Base-by-base conservation (phyloP, 768 basidiomycete genomes). In the Gyrodon lividus region DNA sequence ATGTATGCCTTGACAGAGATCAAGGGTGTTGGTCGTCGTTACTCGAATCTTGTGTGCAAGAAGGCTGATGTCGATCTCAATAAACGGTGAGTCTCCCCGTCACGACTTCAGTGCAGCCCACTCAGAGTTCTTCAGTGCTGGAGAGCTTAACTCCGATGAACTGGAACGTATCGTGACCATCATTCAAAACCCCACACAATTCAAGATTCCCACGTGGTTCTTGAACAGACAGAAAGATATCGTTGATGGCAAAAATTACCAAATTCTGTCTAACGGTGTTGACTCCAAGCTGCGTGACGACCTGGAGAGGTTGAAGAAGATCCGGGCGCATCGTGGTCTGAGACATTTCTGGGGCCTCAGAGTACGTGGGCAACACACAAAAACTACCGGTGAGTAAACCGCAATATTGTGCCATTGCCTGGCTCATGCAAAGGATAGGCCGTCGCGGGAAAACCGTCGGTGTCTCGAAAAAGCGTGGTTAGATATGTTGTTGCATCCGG, bases 1-100 rank as follows among this genome's bases (percentile, higher is more conserved):
- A 98, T 93, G 90, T 98, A 93, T 73, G 96, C 97, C 65, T 72
- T 98, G 79, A 98, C 97, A 43, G 97, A 99, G 80, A 99, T 99
- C 82, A 98, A 98, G 82, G 97, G 97, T 84, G 97, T 99, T 55
- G 97, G 97, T 66, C 88, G 97, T 59, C 89, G 97, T 48, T 99
- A 98, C 77, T 87, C 97, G 69, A 98, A 98, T 77, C 76, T 98
- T 66, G 96, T 98, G 62, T 98, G 97, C 86, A 98, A 98, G 78
- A 99, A 99, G 81, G 97, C 97, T 56, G 97, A 98, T 77, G 92
- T 99, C 37, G 96, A 98, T 69, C 83, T 99, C 55, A 92, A 83
- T 80, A 99, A 99, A 78, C 91, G 97, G 97, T 98, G 66, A 55
- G 87, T 72, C 22, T 17, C 5, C n/a, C 26, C 33, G 20, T 37